Base-by-base conservation (phyloP, 148 eudicot species). In the Polygonum maritimum region DNA sequence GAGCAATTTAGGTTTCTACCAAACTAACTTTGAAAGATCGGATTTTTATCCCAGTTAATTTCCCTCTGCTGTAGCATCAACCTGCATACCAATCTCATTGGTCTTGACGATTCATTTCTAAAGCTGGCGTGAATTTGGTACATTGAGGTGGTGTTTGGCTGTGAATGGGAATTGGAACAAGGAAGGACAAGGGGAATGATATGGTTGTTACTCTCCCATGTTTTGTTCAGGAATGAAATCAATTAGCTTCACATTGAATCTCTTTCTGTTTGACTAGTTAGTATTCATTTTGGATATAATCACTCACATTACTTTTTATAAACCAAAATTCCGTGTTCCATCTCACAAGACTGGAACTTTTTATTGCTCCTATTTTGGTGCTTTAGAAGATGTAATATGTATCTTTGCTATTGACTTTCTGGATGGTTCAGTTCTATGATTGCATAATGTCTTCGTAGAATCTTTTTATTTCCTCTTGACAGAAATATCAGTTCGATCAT, bases 61-160 rank as follows among this genome's bases (percentile, higher is more conserved):
- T 16, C 26, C 2, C 10, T 16, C 36, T 62, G 69, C 31, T 62
- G 38, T 2, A 57, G 21, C 10, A 8, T 57, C 33, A 57, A 57
- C 21, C 5, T 57, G 13, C 22, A n/a, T 57, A n/a, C 12, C 31
- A 19, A 57, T 57, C 2, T n/a, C 22, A 18, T 26, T 31, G 39
- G 36, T 60, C 36, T 31, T 60, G 13, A 22, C 13, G 5, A 33
- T 22, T 7, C 35, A 58, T 21, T 22, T 33, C 39, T 62, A 33
- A 26, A 5, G 11, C 12, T 62, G 39, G 19, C 18, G 4, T 35
- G 71, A 36, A 65, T 5, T 14, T 13, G 36, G 16, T 36, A 36
- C 71, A 67, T 65, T 15, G 44, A 16, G 71, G 18, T 62, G 33
- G 69, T 62, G 69, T 62, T 60, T 62, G 69, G 39, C 9, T 62